These are phyloP conservation scores for Russula abietina DNA, from an alignment of 768 basidiomycete species.

Conservation along the genomic window DNA sequence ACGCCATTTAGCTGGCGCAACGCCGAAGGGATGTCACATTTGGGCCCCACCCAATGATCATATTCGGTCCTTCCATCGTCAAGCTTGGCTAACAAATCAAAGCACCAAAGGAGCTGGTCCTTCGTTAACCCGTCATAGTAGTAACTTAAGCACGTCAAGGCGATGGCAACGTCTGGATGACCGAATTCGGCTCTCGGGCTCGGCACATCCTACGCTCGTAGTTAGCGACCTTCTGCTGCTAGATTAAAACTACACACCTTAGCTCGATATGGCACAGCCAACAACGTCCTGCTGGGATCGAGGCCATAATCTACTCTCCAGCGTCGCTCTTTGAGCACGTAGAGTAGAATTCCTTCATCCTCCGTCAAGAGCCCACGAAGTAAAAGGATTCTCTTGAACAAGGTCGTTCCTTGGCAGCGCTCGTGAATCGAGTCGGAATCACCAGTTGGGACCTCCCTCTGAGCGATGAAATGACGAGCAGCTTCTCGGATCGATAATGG, in stretches of 20 bases:
- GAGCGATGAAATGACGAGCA: constrained; percentile 1
- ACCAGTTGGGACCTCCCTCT: background rate
- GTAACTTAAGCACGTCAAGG: constrained; percentile 44
- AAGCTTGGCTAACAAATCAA: constrained; percentile 36
- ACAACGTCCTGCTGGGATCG: constrained; percentile 36
- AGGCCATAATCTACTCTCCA: constrained; percentile 53
- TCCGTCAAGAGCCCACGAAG: constrained; percentile 41
- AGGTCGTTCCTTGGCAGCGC: constrained; percentile 1
- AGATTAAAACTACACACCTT: constrained; percentile 26
- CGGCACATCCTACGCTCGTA: constrained; percentile 36
- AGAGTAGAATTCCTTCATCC: constrained; percentile 34
- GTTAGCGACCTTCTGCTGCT: background rate
- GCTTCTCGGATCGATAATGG: background rate
- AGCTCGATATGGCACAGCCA: constrained; percentile 49
- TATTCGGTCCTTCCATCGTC: constrained; percentile 42
- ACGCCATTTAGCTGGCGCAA: constrained; percentile 36
- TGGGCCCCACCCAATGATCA: constrained; percentile 34
- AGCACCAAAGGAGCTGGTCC: constrained; percentile 35
- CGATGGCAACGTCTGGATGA: constrained; percentile 45
- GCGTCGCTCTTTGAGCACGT: constrained; percentile 36
- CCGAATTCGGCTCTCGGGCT: constrained; percentile 44
- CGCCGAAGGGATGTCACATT: constrained; percentile 27
- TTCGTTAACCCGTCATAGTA: constrained; percentile 43
- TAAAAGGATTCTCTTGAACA: constrained; percentile 39
- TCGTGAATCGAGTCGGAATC: background rate